Conservation (phyloP, 2,329 filamentous ascomycete genomes). For the Dothidotthia symphoricarpi region DNA sequence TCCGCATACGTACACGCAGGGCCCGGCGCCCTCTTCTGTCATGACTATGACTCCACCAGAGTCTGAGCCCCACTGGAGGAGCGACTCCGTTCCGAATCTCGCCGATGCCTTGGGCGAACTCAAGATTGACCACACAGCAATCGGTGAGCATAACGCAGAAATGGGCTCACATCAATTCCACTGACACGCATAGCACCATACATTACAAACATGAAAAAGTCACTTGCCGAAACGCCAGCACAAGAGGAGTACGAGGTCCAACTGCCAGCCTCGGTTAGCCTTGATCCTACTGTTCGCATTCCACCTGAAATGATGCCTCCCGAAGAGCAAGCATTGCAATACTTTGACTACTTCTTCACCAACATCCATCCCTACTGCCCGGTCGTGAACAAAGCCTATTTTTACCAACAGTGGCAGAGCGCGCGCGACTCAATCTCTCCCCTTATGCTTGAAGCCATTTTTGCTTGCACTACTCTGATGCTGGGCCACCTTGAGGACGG, state of each 20-base stretch:
- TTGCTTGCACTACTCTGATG: constrained; percentile 81
- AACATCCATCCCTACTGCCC: constrained; percentile 93
- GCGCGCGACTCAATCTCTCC: constrained; percentile 84
- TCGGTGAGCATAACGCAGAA: constrained; percentile 59
- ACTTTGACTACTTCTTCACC: constrained; percentile 86
- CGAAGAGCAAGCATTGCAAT: constrained; percentile 75
- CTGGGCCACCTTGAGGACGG: constrained; percentile 81
- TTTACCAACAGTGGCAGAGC: constrained; percentile 87
- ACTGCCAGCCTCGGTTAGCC: constrained; percentile 66
- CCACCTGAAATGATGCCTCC: constrained; percentile 91
- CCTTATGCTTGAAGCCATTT: constrained; percentile 82
- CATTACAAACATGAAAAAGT: constrained; percentile 64
- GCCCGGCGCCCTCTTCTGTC: constrained; percentile 22
- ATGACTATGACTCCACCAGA: constrained; percentile 42
- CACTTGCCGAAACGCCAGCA: constrained; percentile 59
- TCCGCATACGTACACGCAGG: constrained; percentile 35
- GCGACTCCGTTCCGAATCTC: constrained; percentile 60
- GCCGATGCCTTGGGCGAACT: constrained; percentile 80
- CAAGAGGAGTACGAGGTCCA: constrained; percentile 70
- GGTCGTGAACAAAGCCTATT: constrained; percentile 75
- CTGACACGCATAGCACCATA: constrained; percentile 66
- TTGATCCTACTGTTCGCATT: constrained; percentile 79
- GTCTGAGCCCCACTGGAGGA: constrained; percentile 51
- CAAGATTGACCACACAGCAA: constrained; percentile 81
- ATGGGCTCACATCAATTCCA: constrained; percentile 5